Evolutionary conservation across 2,329 filamentous ascomycete genomes (phyloP).

Genomic region (Botrytis cinerea): DNA sequence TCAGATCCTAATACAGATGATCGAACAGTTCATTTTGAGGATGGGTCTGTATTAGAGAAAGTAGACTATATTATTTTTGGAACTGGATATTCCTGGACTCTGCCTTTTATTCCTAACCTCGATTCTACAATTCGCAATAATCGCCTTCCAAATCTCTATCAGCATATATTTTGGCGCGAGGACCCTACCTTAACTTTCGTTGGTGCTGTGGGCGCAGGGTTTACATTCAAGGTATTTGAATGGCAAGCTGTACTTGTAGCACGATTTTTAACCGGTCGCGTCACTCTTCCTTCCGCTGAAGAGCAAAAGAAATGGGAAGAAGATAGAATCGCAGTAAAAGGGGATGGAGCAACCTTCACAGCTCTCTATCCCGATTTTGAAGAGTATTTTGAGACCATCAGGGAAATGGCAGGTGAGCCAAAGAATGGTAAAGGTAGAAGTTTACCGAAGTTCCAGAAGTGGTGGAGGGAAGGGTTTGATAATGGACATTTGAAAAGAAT

Average conservation of each 20-base stretch:
- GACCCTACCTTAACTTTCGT: conserved; percentile 60
- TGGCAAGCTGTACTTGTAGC: conserved; percentile 67
- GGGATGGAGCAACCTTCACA: conserved; percentile 59
- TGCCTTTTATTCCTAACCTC: conserved; percentile 60
- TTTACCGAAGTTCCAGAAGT: conserved; percentile 48
- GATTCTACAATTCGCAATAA: conserved; percentile 51
- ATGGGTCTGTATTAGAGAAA: conserved; percentile 53
- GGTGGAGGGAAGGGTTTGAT: conserved; percentile 54
- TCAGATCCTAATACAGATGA: conserved; percentile 34
- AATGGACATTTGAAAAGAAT: conserved; percentile 57
- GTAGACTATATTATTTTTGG: conserved; percentile 67
- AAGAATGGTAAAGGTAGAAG: conserved; percentile 48
- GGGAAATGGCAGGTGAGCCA: conserved; percentile 51
- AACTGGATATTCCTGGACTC: conserved; percentile 65
- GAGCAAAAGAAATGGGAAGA: conserved; percentile 59
- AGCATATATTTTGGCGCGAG: conserved; percentile 56
- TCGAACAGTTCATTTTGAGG: conserved; percentile 56
- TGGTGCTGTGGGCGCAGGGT: conserved; percentile 56
- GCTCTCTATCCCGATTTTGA: conserved; percentile 63
- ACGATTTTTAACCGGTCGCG: conserved; percentile 57
- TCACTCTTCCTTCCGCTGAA: conserved; percentile 49
- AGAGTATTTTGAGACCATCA: conserved; percentile 62
- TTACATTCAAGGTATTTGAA: conserved; percentile 70
- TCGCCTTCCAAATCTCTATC: conserved; percentile 56
- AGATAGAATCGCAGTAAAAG: conserved; percentile 53